phyloP scores from a whole-genome alignment of 306 rosid species.

The Rubus idaeus region DNA sequence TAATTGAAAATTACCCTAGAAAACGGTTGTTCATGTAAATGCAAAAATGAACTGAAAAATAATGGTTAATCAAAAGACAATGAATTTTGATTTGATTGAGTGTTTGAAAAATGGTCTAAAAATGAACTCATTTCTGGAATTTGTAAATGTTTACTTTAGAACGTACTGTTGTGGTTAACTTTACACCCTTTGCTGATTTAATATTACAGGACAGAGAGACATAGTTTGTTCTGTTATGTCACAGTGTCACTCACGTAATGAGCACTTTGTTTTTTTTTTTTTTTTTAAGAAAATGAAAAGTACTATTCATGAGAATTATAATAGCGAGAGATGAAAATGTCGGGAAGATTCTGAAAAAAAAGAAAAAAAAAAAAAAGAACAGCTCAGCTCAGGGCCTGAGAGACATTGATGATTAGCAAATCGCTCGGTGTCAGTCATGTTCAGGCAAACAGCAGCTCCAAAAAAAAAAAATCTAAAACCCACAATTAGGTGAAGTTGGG shows the following conservation, averaged over 20 bases:
- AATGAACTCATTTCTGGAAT: no score
- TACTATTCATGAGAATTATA: constrained; percentile 5
- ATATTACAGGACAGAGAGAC: not conserved
- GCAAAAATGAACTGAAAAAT: no score
- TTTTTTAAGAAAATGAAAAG: not conserved
- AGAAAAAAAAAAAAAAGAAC: not conserved
- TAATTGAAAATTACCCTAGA: no score
- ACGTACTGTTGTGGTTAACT: no score
- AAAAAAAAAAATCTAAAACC: not conserved
- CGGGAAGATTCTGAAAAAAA: not conserved
- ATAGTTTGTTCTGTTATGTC: constrained; percentile 4
- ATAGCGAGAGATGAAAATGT: constrained; percentile 1
- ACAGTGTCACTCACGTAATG: not conserved
- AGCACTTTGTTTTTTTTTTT: not conserved
- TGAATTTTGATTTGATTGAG: no score
- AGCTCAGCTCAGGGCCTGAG: constrained; percentile 16
- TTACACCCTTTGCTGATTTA: not conserved
- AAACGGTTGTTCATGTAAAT: no score
- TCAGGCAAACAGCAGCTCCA: not conserved
- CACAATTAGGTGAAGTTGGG: not conserved
- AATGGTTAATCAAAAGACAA: no score
- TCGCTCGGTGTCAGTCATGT: not conserved
- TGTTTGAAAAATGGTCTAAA: no score
- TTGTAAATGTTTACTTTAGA: no score
- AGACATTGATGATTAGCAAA: constrained; percentile 13